Evolutionary conservation across 1,284 basidiomycete species (phyloP), one percentile per base, ranked within the genome.

Genomic region (Coniferiporia sulphurascens): DNA sequence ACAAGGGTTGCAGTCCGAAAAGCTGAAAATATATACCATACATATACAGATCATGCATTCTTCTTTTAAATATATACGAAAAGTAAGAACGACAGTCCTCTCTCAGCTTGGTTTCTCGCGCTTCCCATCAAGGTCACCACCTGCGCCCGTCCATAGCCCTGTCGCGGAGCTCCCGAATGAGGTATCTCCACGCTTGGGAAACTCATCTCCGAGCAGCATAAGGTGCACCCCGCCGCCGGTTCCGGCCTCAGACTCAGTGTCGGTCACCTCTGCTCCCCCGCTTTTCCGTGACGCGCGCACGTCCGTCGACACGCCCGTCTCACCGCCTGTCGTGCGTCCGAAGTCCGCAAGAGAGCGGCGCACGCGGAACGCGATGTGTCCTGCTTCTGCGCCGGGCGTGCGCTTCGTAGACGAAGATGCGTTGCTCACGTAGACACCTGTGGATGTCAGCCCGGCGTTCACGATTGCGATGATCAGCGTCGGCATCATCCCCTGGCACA

Each of bases 401-500:
- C 41, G 41, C 41, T 2, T 12, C n/a, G 10, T n/a, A 13, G 12
- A n/a, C 41, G 41, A 43, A 43, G 41, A n/a, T n/a, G n/a, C 41
- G 10, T 12, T 43, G 41, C 41, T n/a, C 41, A n/a, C 10, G n/a
- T 43, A 43, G 10, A 43, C 41, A 7, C n/a, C n/a, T n/a, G 41
- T 55, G n/a, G 54, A 55, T 6, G 54, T 55, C 9, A 55, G 27
- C 12, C 54, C 54, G 19, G 43, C 27, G 45, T 55, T 55, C 9
- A 55, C 54, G 43, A 41, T 43, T 21, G 43, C 27, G 45, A 55
- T 55, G 43, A 55, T 55, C 10, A 55, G 32, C 15, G 54, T 55
- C 21, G 54, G 54, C 32, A 55, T 48, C 10, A 55, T 55, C 13
- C 54, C 54, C 54, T 55, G 17, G 15, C 4, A 21, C n/a, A 44